A percentile compares a stretch with the other conserved stretches of the same genome.
phyloP scores from a whole-genome alignment of 495 filamentous ascomycete species.

The Hyaloscypha variabilis region DNA sequence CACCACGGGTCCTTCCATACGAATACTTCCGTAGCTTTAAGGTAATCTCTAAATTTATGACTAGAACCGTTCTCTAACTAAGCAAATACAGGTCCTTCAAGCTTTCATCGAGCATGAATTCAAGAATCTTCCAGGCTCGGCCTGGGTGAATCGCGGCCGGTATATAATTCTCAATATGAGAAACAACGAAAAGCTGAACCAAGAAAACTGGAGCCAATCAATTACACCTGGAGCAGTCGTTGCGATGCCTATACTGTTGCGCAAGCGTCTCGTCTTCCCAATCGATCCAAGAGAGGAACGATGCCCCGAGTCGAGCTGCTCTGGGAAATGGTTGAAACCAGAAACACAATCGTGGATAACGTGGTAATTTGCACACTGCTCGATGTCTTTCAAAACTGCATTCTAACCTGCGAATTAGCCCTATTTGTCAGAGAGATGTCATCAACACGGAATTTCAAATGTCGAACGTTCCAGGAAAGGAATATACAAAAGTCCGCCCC shows the following conservation, averaged over 20 bases:
- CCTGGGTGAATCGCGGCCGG: slow-evolving; percentile 1
- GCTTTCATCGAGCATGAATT: slow-evolving; percentile 18
- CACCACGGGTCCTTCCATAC: slow-evolving; percentile 6
- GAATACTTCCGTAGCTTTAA: slow-evolving; percentile 15
- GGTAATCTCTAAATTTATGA: too few species aligned
- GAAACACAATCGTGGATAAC: too few species aligned
- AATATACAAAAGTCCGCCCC: too few species aligned
- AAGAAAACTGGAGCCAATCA: slow-evolving; percentile 1
- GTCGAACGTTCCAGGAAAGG: too few species aligned
- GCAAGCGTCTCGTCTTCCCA: background rate
- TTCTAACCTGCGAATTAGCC: too few species aligned
- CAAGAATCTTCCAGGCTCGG: slow-evolving; percentile 1
- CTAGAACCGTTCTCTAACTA: background rate
- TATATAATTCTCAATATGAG: slow-evolving; percentile 4
- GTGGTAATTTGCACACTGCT: too few species aligned
- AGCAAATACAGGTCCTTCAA: slow-evolving; percentile 7
- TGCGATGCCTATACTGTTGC: slow-evolving; percentile 6
- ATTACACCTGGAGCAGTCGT: slow-evolving; percentile 10
- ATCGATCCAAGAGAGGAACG: background rate
- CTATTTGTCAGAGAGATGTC: too few species aligned
- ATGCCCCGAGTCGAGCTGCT: background rate
- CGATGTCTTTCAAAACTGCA: too few species aligned
- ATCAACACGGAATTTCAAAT: too few species aligned
- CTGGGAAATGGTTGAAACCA: background rate
- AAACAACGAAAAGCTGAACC: background rate